Base-by-base conservation (phyloP, 768 basidiomycete species). In the Amylocystis lapponica region DNA sequence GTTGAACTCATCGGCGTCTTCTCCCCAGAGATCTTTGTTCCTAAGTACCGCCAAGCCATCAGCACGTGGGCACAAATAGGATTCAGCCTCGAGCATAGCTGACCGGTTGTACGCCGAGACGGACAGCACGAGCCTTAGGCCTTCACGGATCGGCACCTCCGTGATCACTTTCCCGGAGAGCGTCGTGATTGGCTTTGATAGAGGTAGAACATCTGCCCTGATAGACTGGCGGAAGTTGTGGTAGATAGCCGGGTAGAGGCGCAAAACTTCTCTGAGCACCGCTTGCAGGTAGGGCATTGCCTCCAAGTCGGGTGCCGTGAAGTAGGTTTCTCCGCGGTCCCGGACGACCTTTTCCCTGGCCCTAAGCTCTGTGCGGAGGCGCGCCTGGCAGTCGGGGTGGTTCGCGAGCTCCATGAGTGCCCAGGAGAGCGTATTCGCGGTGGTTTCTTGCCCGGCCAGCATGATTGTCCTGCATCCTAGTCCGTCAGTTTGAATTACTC, bases 401-500 rank as follows among this genome's bases (percentile, higher is more conserved):
- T 66, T 71, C 3, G 81, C 73, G 4, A 91, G 68, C 50, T 81
- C 78, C 42, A 81, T 66, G 7, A 88, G 60, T 7, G 75, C 69
- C 81, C 82, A 88, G 43, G 70, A 68, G 23, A 82, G 40, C 2
- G 73, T 68, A 27, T 70, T 76, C 3, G 82, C 72, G 38, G 75
- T 79, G 4, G 81, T 83, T 56, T 82, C 83, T 55, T 84, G 64
- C 2, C 65, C 65, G 4, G 60, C 60, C 19, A 61, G 48, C 29
- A 66, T 54, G 35, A 62, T 52, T 11, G 57, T 58, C 26, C 57
- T 58, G 34, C 12, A 38, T 3, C 12, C 14, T n/a, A 8, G 12
- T 9, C 8, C 1, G 34, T 27, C n/a, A 36, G 26, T 19, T 21
- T 27, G 25, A 27, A 12, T 12, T 10, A 21, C 35, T 7, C 8